Evolutionary conservation across 2,329 filamentous ascomycete species (phyloP).

Genomic region (Bipolaris oryzae): DNA sequence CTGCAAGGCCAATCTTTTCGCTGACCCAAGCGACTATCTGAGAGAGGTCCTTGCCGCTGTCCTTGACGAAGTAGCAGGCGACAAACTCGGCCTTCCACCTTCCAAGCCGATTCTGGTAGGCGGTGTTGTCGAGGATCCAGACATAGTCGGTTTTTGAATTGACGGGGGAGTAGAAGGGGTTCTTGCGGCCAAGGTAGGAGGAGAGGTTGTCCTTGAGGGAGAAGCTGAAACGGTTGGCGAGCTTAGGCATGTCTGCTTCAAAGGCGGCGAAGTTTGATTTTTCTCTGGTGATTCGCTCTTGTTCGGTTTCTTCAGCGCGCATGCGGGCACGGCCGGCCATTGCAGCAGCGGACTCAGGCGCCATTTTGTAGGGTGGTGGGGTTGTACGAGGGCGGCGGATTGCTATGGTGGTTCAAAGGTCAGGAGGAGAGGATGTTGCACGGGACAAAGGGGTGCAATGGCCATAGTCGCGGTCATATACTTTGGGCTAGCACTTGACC

Average conservation of each 20-base stretch:
- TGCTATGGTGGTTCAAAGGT: slow-evolving; percentile 35
- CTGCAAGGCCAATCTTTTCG: slow-evolving; percentile 68
- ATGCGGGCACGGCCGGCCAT: slow-evolving; percentile 41
- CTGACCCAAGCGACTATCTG: slow-evolving; percentile 73
- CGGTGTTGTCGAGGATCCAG: slow-evolving; percentile 91
- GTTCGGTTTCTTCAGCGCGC: slow-evolving; percentile 39
- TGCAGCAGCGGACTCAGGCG: slow-evolving; percentile 28
- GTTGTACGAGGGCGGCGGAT: slow-evolving; percentile 19
- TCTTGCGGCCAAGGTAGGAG: slow-evolving; percentile 48
- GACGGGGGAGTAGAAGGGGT: slow-evolving; percentile 53
- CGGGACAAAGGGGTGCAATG: slow-evolving; percentile 31
- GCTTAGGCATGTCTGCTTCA: slow-evolving; percentile 45
- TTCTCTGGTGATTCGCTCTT: slow-evolving; percentile 40
- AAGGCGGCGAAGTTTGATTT: slow-evolving; percentile 42
- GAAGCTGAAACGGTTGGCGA: slow-evolving; percentile 42
- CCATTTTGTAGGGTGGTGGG: slow-evolving; percentile 34
- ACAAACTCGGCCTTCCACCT: slow-evolving; percentile 84
- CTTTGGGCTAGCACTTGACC: slow-evolving; percentile 22
- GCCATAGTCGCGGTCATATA: slow-evolving; percentile 27
- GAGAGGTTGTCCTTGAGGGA: slow-evolving; percentile 48
- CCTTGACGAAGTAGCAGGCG: slow-evolving; percentile 77
- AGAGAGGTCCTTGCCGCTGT: slow-evolving; percentile 70
- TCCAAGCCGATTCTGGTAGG: slow-evolving; percentile 63
- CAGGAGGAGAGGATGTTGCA: slow-evolving; percentile 45
- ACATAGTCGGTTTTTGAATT: slow-evolving; percentile 71